Percentiles rank a stretch among this genome's conserved stretches.
phyloP scores from a whole-genome alignment of 768 basidiomycete species.

The Inosperma sp. region DNA sequence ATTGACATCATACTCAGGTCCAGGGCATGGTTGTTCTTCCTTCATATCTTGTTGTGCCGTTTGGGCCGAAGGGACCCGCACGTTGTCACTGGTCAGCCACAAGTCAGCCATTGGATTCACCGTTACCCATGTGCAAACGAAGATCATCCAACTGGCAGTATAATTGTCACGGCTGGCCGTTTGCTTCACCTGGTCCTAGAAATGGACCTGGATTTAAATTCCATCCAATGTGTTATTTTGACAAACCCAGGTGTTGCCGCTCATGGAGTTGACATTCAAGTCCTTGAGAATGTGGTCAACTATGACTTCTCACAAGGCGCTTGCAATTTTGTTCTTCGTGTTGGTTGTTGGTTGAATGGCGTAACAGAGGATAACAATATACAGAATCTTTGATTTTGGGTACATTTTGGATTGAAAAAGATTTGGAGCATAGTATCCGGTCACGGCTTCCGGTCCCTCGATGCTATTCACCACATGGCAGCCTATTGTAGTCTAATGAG shows the following conservation, averaged over 20 bases:
- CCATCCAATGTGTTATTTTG: constrained; percentile 87
- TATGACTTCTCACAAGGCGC: constrained; percentile 97
- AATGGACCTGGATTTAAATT: constrained; percentile 89
- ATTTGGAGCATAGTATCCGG: constrained; percentile 81
- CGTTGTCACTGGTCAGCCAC: no score
- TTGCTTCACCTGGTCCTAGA: constrained; percentile 92
- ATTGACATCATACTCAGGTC: no score
- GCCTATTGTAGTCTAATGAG: no score
- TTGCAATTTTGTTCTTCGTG: constrained; percentile 92
- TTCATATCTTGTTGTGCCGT: no score
- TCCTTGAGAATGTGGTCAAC: constrained; percentile 95
- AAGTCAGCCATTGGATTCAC: no score
- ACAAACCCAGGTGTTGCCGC: constrained; percentile 99
- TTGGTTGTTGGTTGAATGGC: constrained; percentile 67
- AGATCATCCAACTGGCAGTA: no score
- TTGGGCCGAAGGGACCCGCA: no score
- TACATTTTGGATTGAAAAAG: constrained; percentile 79
- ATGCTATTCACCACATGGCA: constrained; percentile 58
- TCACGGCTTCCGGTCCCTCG: constrained; percentile 62
- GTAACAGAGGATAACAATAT: constrained; percentile 56
- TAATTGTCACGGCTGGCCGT: constrained; percentile 97
- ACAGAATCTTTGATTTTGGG: constrained; percentile 75
- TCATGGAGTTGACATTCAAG: constrained; percentile 95
- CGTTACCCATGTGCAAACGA: no score
- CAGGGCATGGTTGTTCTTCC: no score